Percentiles rank a stretch among this genome's conserved stretches.
Conservation (phyloP, 441 rosid species). For the Croton setiger region DNA sequence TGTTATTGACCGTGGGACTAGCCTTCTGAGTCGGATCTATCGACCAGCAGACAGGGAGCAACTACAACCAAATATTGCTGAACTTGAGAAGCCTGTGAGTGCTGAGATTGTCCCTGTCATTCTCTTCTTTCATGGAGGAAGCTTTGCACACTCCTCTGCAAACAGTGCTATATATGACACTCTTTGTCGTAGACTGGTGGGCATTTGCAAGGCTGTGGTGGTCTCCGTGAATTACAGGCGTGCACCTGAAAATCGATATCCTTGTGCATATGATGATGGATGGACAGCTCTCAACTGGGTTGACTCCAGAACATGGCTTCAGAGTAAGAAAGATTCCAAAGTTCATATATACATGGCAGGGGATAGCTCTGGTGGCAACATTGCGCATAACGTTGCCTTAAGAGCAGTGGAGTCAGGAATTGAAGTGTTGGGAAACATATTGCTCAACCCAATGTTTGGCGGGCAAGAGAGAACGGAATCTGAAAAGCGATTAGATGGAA, state of each 20-base stretch:
- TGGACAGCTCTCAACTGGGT: conserved; percentile 95
- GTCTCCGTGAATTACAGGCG: conserved; percentile 90
- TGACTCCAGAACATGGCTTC: conserved; percentile 71
- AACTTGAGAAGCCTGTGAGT: conserved; percentile 60
- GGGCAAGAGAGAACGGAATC: conserved; percentile 78
- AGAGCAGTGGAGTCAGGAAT: conserved; percentile 57
- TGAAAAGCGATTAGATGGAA: conserved; percentile 73
- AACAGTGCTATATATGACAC: conserved; percentile 88
- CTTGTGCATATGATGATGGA: conserved; percentile 91
- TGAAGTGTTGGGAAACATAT: conserved; percentile 67
- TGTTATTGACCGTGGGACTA: conserved; percentile 62
- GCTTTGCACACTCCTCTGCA: conserved; percentile 94
- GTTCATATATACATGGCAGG: conserved; percentile 81
- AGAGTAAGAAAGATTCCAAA: conserved; percentile 58
- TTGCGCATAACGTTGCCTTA: conserved; percentile 79
- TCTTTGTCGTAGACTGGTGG: conserved; percentile 75
- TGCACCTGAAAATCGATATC: conserved; percentile 79
- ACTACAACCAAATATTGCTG: conserved; percentile 39
- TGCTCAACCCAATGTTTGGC: conserved; percentile 91
- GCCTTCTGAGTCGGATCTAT: conserved; percentile 71
- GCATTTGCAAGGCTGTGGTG: conserved; percentile 60
- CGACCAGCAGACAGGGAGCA: conserved; percentile 35
- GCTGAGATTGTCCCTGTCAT: conserved; percentile 71
- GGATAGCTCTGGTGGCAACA: conserved; percentile 94
- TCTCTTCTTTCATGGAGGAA: conserved; percentile 94